Evolutionary conservation across 2,329 filamentous ascomycete genomes (phyloP).

Genomic region (Arthrobotrys sinensis): DNA sequence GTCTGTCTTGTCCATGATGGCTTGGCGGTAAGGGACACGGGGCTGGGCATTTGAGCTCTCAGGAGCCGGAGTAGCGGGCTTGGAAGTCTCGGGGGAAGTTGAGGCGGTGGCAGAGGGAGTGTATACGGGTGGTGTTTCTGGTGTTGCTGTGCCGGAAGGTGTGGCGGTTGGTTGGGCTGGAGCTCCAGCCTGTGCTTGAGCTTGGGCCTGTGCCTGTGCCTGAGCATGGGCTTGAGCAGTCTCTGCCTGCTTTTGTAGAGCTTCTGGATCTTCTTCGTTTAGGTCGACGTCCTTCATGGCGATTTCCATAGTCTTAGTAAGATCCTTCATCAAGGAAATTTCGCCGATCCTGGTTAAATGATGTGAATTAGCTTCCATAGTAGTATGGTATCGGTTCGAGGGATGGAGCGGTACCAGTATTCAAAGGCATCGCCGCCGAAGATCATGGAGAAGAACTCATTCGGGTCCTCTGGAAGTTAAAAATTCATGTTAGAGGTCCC

Average conservation of each 20-base stretch:
- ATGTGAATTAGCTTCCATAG: not conserved
- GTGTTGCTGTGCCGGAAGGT: slow-evolving; percentile 65
- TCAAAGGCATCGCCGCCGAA: slow-evolving; percentile 96
- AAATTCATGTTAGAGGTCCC: slow-evolving; percentile 44
- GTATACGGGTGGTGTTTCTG: not conserved
- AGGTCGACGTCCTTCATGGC: slow-evolving; percentile 86
- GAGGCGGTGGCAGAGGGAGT: slow-evolving; percentile 68
- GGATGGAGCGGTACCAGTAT: slow-evolving; percentile 74
- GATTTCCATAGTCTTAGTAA: slow-evolving; percentile 98
- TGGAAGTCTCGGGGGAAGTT: slow-evolving; percentile 63
- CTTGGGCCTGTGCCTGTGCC: slow-evolving; percentile 63
- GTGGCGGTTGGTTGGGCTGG: slow-evolving; percentile 66
- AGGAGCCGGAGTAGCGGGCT: slow-evolving; percentile 46
- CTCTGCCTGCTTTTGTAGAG: slow-evolving; percentile 70
- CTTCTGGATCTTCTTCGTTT: slow-evolving; percentile 74
- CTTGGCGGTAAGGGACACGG: slow-evolving; percentile 82
- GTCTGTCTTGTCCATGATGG: slow-evolving; percentile 89
- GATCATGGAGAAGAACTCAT: slow-evolving; percentile 98
- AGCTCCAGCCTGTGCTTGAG: slow-evolving; percentile 49
- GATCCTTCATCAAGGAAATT: slow-evolving; percentile 97
- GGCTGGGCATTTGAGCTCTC: slow-evolving; percentile 65
- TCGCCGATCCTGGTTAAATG: slow-evolving; percentile 79
- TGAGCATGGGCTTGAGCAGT: slow-evolving; percentile 64
- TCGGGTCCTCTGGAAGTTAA: slow-evolving; percentile 78
- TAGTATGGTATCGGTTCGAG: not conserved